Base-by-base conservation (phyloP, 129 eudicot genomes). In the Centrapalus pauciflorus region DNA sequence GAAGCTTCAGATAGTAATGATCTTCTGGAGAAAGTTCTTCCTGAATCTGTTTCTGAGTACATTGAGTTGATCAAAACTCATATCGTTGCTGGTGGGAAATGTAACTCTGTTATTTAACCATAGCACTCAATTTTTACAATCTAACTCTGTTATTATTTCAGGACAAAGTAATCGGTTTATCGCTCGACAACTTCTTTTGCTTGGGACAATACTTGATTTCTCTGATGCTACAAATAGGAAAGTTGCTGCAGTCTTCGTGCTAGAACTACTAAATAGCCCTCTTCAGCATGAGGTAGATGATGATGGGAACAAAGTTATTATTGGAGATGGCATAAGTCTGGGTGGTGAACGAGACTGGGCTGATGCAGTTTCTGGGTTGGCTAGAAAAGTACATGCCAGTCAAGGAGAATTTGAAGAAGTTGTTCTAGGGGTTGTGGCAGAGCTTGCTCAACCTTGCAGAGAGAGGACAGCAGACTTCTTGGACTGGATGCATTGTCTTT, bases 301-400 rank as follows among this genome's bases (percentile, higher is more conserved):
- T 4, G 79, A 77, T 14, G 97, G 88, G 3, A 76, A 76, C 65
- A 84, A 80, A 65, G 71, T 86, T 6, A 72, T 94, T 19, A 89
- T 94, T 50, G 99, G 99, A 45, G 99, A 94, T 64, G 99, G 99
- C 7, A 82, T 94, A 30, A 89, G 81, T 83, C 83, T 94, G 26
- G 97, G 97, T 34, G 99, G 99, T 5, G 95, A 89, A 63, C 84
- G 66, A 64, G 87, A 84, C 57, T 94, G 99, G 99, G 93, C 97
- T 2, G 73, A 67, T 58, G 93, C 97, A 55, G 99, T 89, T 30
- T 81, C 93, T 4, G 88, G 76, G 25, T 62, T 94, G 66, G 86
- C 87, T 57, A 82, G 61, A 69, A 84, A 77, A 77, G 97, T 94
- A 43, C 92, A 89, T 55, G 80, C 90, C 17, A 69, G 90, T 38